phyloP scores from a whole-genome alignment of 176 grass and related monocot species.

The Cocos nucifera region DNA sequence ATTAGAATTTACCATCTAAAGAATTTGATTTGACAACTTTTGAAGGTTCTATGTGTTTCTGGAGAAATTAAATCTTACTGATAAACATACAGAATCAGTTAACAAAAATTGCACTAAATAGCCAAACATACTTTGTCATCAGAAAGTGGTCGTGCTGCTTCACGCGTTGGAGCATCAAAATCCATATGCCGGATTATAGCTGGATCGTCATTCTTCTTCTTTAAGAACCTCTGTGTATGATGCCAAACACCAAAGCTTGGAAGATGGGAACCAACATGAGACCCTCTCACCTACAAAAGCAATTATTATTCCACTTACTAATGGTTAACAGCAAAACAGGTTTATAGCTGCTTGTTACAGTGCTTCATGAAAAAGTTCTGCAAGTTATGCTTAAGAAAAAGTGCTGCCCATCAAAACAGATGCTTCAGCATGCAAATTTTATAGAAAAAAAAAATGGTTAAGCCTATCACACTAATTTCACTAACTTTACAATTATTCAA shows the following conservation, averaged over 20 bases:
- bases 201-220: slow-evolving; percentile 51
- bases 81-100: neutral
- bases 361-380: too few relatives aligned
- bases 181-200: slow-evolving; percentile 79
- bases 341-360: too few relatives aligned
- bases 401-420: too few relatives aligned
- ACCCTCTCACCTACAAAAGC: slow-evolving; percentile 62
- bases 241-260: slow-evolving; percentile 96
- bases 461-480: too few relatives aligned
- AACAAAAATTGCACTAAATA: neutral
- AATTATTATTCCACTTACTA: too few relatives aligned
- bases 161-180: slow-evolving; percentile 96
- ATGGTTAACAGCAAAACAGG: too few relatives aligned
- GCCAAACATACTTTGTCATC: slow-evolving; percentile 71
- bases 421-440: too few relatives aligned
- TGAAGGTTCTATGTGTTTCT: neutral
- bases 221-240: slow-evolving; percentile 83
- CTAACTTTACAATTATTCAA: too few relatives aligned
- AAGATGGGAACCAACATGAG: slow-evolving; percentile 97
- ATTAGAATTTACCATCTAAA: neutral
- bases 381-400: too few relatives aligned
- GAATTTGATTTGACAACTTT: neutral
- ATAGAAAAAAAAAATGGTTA: too few relatives aligned
- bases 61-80: neutral
- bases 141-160: slow-evolving; percentile 62